phyloP scores from a whole-genome alignment of 2,329 filamentous ascomycete species.

The Dryadomyces sulphureus region DNA sequence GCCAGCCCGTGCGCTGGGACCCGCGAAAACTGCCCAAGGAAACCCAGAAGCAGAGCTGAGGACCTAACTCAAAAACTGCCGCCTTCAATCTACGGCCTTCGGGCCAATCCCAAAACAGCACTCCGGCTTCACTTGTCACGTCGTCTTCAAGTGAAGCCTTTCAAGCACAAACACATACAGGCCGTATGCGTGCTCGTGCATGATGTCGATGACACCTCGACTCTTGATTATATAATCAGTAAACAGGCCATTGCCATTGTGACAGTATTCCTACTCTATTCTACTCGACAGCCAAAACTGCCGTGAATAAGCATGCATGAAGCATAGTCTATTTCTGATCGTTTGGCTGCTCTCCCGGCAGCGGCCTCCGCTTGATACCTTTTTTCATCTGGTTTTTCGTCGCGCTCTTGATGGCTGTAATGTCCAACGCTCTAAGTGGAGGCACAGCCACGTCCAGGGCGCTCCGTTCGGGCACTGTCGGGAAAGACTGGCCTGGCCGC shows the following conservation, averaged over 20 bases:
- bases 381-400: neutral
- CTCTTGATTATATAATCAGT: neutral
- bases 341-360: neutral
- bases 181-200: too few species aligned
- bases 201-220: too few species aligned
- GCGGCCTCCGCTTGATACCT: neutral
- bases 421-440: neutral
- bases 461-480: neutral
- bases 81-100: too few species aligned
- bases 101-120: neutral
- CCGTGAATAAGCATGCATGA: too few species aligned
- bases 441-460: neutral
- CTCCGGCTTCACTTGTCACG: too few species aligned
- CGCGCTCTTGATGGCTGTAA: neutral
- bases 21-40: neutral
- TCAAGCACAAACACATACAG: too few species aligned
- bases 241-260: too few species aligned
- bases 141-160: too few species aligned
- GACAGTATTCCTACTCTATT: too few species aligned
- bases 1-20: slow-evolving; percentile 6
- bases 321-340: too few species aligned
- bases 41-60: neutral
- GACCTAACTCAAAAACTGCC: too few species aligned
- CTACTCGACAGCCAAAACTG: too few species aligned
- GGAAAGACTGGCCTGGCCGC: neutral